Base-by-base conservation (phyloP, 768 basidiomycete species). In the Phylloporus scabripes region DNA sequence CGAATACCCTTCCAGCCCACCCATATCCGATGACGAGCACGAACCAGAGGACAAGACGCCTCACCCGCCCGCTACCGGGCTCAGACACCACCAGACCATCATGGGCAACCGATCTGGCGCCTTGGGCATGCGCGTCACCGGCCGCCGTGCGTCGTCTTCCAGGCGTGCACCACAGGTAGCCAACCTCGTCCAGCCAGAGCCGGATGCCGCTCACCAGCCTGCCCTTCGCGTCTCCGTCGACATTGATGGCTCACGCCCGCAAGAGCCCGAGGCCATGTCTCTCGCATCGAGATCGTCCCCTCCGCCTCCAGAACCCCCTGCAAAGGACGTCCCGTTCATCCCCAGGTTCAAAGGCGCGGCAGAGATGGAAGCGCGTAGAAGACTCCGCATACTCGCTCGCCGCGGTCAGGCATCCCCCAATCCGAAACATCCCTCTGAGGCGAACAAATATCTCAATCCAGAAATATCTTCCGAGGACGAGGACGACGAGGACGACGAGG, bases 1-100 rank as follows among this genome's bases (percentile, higher is more conserved):
- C 45, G 74, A 74, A 3, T 70, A 77, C 31, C 85, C 91, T 0
- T 64, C 78, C 12, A 86, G 83, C 55, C 91, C 88, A 0, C 79
- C 83, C 33, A 73, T 85, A 34, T 82, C 83, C 48, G 84, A 87
- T 46, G 82, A 86, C 51, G 88, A 89, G 49, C 68, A 67, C 8
- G 77, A 79, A 45, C 71, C 68, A 10, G 73, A 73, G 26, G 50
- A 52, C 28, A 67, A 55, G 14, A 20, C 55, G 9, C 43, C 37
- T 3, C 38, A 29, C 24, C 21, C 5, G 38, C 32, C 46, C 59
- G 62, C 79, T 55, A 66, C 74, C 10, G 60, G 77, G 12, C 74
- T 96, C 55, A 88, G 85, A 61, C 85, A 94, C 66, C 87, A 90
- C 6, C 82, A 86, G 59, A 96, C 94, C 3, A 95, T 96, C 60